Evolutionary conservation across 2,329 filamentous ascomycete genomes (phyloP).

Genomic region (Fusarium domesticum): DNA sequence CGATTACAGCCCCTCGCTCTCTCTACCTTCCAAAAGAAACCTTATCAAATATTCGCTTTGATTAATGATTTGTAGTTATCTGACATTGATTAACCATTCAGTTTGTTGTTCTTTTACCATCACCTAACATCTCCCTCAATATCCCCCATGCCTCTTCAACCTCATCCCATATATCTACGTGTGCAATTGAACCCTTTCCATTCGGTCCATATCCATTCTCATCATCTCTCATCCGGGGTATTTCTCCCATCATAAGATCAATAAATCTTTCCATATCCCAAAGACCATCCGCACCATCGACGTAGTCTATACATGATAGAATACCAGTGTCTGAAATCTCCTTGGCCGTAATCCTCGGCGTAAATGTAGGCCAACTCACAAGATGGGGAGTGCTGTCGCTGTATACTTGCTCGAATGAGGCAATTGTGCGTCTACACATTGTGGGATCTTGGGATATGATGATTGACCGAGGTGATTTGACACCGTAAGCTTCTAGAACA

Average conservation of each 20-base stretch:
- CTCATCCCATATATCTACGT: slow-evolving; percentile 12
- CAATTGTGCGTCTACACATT: slow-evolving; percentile 20
- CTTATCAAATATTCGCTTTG: too few relatives aligned
- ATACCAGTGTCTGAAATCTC: neutral
- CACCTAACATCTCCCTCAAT: slow-evolving; percentile 5
- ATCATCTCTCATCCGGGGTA: slow-evolving; percentile 23
- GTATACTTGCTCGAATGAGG: slow-evolving; percentile 19
- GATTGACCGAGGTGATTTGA: slow-evolving; percentile 17
- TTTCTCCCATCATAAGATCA: slow-evolving; percentile 20
- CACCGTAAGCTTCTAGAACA: slow-evolving; percentile 15
- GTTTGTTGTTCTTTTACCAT: slow-evolving; percentile 2
- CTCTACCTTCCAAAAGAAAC: too few relatives aligned
- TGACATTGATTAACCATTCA: neutral
- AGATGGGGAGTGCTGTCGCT: slow-evolving; percentile 4
- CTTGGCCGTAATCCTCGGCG: slow-evolving; percentile 6
- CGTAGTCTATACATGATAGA: slow-evolving; percentile 6
- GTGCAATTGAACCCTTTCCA: slow-evolving; percentile 19
- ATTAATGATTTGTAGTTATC: too few relatives aligned
- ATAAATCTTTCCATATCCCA: slow-evolving; percentile 21
- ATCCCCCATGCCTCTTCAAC: slow-evolving; percentile 14
- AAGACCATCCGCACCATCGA: neutral
- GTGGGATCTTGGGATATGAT: slow-evolving; percentile 22
- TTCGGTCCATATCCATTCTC: slow-evolving; percentile 19
- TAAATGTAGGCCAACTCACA: slow-evolving; percentile 20
- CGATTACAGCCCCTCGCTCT: too few relatives aligned